phyloP scores from a whole-genome alignment of 768 basidiomycete genomes.

The Paxillus involutus region DNA sequence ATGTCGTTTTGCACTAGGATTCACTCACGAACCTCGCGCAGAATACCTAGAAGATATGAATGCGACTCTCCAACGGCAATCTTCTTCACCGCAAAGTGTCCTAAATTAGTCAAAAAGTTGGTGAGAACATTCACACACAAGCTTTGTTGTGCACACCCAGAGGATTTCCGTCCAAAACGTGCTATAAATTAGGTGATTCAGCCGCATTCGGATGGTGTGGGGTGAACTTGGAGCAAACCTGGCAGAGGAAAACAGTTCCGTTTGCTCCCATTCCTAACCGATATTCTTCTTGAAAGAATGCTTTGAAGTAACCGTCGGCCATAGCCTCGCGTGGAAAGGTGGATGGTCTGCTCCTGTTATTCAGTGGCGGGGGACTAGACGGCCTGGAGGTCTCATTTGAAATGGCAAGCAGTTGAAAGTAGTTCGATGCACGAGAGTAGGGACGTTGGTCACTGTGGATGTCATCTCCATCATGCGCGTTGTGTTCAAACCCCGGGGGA shows the following conservation, averaged over 20 bases:
- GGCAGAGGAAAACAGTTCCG: constrained; percentile 86
- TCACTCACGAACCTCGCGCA: constrained; percentile 60
- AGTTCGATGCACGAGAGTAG: constrained; percentile 65
- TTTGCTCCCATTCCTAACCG: constrained; percentile 94
- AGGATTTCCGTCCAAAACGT: constrained; percentile 83
- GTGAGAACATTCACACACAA: not conserved
- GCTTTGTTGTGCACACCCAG: constrained; percentile 48
- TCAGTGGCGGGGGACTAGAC: constrained; percentile 44
- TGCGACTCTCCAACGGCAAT: constrained; percentile 93
- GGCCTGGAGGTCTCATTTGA: constrained; percentile 65
- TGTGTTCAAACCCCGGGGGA: constrained; percentile 41
- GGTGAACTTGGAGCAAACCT: constrained; percentile 44
- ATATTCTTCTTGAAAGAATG: constrained; percentile 90
- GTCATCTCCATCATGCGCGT: constrained; percentile 23
- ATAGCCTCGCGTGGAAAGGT: constrained; percentile 69
- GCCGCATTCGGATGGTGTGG: not conserved
- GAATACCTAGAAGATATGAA: constrained; percentile 76
- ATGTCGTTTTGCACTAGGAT: not conserved
- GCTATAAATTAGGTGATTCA: constrained; percentile 40
- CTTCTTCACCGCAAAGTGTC: constrained; percentile 94
- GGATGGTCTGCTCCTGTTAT: constrained; percentile 11
- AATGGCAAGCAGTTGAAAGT: constrained; percentile 75
- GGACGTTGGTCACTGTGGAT: constrained; percentile 40
- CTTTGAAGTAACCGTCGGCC: constrained; percentile 91
- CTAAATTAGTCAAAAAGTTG: constrained; percentile 31